Percentiles rank a stretch among this genome's conserved stretches.
Evolutionary conservation across 257 asterid species (phyloP).

Genomic region (Rubia yunnanensis): DNA sequence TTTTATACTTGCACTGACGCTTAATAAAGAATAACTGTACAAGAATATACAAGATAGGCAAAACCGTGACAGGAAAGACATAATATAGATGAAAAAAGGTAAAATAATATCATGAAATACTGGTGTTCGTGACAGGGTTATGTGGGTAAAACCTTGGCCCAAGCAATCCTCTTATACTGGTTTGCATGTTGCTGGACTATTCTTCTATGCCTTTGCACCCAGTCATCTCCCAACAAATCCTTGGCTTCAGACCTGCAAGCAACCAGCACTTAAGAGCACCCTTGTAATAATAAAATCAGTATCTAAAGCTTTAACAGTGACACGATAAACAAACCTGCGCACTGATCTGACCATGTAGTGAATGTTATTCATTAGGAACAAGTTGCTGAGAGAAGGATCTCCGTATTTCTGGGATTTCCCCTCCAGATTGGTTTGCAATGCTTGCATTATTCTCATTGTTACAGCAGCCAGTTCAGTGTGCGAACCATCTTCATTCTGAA

Average conservation of each 20-base stretch:
- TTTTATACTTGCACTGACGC: not conserved
- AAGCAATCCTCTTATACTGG: conserved; percentile 89
- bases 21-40: not conserved
- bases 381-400: conserved; percentile 72
- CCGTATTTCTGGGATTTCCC: conserved; percentile 97
- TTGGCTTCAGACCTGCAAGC: conserved; percentile 91
- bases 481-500: conserved; percentile 59
- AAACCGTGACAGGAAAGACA: not conserved
- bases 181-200: conserved; percentile 95
- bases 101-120: not conserved
- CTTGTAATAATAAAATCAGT: conserved; percentile 2
- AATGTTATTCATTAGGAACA: conserved; percentile 94
- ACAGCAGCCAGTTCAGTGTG: conserved; percentile 90
- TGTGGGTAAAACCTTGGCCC: conserved; percentile 66
- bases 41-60: not conserved
- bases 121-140: conserved; percentile 6
- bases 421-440: conserved; percentile 93
- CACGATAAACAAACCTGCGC: conserved; percentile 51
- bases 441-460: conserved; percentile 97
- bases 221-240: conserved; percentile 94
- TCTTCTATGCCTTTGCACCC: conserved; percentile 99
- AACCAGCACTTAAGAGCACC: conserved; percentile 15
- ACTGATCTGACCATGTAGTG: conserved; percentile 99
- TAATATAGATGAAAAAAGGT: not conserved
- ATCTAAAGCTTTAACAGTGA: conserved; percentile 7